Base-by-base conservation (phyloP, 2,329 filamentous ascomycete genomes). In the Penicillium sp. region DNA sequence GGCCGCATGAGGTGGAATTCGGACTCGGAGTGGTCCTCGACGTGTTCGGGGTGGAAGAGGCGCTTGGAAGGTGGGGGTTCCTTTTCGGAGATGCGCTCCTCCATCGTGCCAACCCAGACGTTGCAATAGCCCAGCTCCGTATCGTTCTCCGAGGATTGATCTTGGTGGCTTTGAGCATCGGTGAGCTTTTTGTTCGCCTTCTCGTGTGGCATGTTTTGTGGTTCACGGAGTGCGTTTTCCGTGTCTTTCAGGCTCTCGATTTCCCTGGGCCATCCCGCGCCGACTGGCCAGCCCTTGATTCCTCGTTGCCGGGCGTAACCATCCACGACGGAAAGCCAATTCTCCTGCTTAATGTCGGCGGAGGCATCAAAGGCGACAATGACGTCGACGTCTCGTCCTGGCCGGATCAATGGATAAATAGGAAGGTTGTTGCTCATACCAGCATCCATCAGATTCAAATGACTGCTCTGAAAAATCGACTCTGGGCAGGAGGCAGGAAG, bases 371-470 rank as follows among this genome's bases (percentile, higher is more conserved):
- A 99, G 3, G 92, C 90, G 41, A 99, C 83, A 41, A 97, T 77
- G 39, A 99, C 81, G 63, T 99, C 94, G 5, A 99, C 87, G 50
- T 95, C 82, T 31, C 94, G 83, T 2, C 92, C 92, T 0, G 90
- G 90, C 10, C 94, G 85, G 16, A 99, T 84, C 3, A 97, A 81
- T 0, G 94, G 94, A 68, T 99, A 99, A 38, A 97, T 92, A 1
- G 94, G 94, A 8, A 99, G 79, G 66, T 99, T 99, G 69, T 99
- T 97, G 58, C 89, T 95, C 94, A 99, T 99, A 45, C 94, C 94
- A 1, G 94, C 92, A 70, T 99, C 94, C 92, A 96, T 97, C 14
- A 92, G 80, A 58, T 89, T 86, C 16, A 92, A 79, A 68, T 95
- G 87, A 40, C 86, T 79, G 13, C 79, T 80, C 16, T 83, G 77